Evolutionary conservation across 2,329 filamentous ascomycete genomes (phyloP).

Genomic region (Ophiostoma himal-ulmi): DNA sequence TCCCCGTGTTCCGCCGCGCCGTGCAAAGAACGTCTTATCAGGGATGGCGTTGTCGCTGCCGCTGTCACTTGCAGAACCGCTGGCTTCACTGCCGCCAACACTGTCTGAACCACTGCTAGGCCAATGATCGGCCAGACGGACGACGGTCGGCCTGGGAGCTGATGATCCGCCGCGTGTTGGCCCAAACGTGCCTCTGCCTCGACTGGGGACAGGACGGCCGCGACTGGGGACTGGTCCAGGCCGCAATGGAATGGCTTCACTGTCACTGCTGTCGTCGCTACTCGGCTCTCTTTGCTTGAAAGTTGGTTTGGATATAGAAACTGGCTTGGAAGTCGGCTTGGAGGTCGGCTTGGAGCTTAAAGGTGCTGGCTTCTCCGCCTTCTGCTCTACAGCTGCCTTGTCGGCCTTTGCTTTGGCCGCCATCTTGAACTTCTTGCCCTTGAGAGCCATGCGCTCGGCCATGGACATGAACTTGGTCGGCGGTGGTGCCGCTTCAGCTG

Average conservation of each 20-base stretch:
- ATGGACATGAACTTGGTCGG: slow-evolving; percentile 46
- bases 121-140: slow-evolving; percentile 30
- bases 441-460: slow-evolving; percentile 51
- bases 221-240: neutral
- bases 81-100: neutral
- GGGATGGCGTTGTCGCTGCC: slow-evolving; percentile 1
- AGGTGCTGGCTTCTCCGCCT: neutral
- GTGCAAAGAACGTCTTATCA: slow-evolving; percentile 16
- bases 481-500: slow-evolving; percentile 19
- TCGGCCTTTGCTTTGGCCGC: slow-evolving; percentile 7
- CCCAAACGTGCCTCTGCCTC: neutral
- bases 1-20: slow-evolving; percentile 21
- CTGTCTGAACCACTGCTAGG: slow-evolving; percentile 14
- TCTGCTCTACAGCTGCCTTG: neutral
- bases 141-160: slow-evolving; percentile 31
- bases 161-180: neutral
- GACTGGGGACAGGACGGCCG: neutral
- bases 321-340: too few relatives aligned
- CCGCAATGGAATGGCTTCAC: neutral
- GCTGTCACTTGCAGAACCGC: neutral
- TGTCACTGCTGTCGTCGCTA: neutral
- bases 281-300: neutral
- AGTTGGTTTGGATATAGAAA: neutral
- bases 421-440: slow-evolving; percentile 51
- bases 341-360: neutral